Evolutionary conservation across 495 filamentous ascomycete genomes (phyloP).

Genomic region (Hypoxylon lienhwacheense): DNA sequence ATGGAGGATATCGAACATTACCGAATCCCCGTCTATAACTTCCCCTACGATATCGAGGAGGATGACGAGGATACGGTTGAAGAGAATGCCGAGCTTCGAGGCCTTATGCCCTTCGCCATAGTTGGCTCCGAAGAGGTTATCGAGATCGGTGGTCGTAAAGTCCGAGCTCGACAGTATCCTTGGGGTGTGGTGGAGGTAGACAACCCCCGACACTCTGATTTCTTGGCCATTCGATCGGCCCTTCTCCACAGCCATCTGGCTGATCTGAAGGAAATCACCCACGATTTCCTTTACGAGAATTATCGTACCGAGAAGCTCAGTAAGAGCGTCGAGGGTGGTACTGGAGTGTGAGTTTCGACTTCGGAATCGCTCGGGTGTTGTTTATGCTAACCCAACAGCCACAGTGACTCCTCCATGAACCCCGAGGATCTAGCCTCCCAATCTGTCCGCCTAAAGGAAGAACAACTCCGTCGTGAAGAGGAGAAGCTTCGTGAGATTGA

Average conservation of each 20-base stretch:
- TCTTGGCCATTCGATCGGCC: conserved; percentile 94
- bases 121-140: conserved; percentile 95
- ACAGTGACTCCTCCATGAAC: conserved; percentile 85
- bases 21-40: conserved; percentile 99
- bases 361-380: not conserved
- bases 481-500: conserved; percentile 99
- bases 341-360: conserved; percentile 69
- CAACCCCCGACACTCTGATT: conserved; percentile 98
- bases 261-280: conserved; percentile 98
- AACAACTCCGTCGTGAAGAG: conserved; percentile 97
- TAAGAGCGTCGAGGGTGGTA: conserved; percentile 95
- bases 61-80: conserved; percentile 99
- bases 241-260: conserved; percentile 96
- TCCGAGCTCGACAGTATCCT: conserved; percentile 94
- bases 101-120: conserved; percentile 98
- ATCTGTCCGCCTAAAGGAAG: conserved; percentile 97
- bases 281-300: conserved; percentile 99
- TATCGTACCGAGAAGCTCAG: conserved; percentile 99
- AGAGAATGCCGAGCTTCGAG: conserved; percentile 95
- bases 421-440: conserved; percentile 95
- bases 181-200: conserved; percentile 99
- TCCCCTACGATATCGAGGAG: conserved; percentile 99
- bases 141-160: conserved; percentile 88
- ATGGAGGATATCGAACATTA: conserved; percentile 99
- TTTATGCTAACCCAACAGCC: conserved; percentile 39